Percentiles rank a stretch among this genome's conserved stretches.
phyloP scores from a whole-genome alignment of 352 stramenopile genomes.

The Phytophthora tubulina region DNA sequence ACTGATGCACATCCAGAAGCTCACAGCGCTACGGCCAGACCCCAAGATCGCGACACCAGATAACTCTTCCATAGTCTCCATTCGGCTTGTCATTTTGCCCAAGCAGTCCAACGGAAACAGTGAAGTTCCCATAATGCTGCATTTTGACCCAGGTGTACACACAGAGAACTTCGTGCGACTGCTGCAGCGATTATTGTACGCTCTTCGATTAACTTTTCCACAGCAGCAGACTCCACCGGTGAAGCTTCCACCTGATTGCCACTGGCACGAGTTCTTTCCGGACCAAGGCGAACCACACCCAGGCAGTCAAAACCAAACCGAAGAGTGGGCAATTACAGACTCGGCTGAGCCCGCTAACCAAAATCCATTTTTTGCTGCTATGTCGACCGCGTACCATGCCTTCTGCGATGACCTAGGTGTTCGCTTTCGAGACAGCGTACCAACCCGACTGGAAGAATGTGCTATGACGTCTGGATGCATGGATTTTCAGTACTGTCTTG shows the following conservation, averaged over 20 bases:
- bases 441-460: constrained; percentile 59
- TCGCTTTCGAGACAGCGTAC: constrained; percentile 59
- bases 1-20: constrained; percentile 54
- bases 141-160: constrained; percentile 69
- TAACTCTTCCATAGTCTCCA: constrained; percentile 38
- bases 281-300: background rate
- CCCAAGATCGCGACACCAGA: constrained; percentile 8
- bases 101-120: constrained; percentile 9
- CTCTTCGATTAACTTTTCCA: constrained; percentile 57
- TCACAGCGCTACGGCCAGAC: constrained; percentile 44
- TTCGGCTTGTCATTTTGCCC: constrained; percentile 41
- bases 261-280: constrained; percentile 67
- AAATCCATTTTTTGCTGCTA: constrained; percentile 39
- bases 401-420: constrained; percentile 72
- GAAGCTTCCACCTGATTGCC: constrained; percentile 46
- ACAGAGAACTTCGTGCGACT: constrained; percentile 63
- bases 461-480: constrained; percentile 47
- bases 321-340: constrained; percentile 11
- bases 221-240: constrained; percentile 46
- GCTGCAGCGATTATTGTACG: constrained; percentile 61
- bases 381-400: constrained; percentile 60
- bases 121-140: constrained; percentile 38
- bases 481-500: constrained; percentile 76
- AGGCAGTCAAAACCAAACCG: constrained; percentile 20
- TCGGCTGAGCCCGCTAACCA: background rate